Base-by-base conservation (phyloP, 305 asterid genomes). In the Fraxinus greggii region DNA sequence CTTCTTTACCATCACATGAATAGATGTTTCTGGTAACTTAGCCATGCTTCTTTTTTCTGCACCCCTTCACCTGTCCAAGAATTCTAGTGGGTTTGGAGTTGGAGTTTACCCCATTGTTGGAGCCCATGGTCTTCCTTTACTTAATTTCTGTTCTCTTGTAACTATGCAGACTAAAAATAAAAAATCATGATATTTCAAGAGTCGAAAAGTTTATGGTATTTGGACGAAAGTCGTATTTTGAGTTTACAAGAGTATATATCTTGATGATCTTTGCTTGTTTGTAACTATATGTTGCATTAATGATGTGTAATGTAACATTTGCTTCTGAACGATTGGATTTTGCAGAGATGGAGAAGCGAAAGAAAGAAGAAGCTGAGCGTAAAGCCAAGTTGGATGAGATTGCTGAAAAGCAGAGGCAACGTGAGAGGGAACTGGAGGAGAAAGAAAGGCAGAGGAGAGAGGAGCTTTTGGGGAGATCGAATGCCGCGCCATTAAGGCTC, bases 311-410 rank as follows among this genome's bases (percentile, higher is more conserved):
- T n/a, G 19, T 42, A 15, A 48, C 26, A 15, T 26, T 74, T 51
- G 76, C 17, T 38, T 51, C 63, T 78, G 76, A 17, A 31, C 51
- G 26, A n/a, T 24, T 80, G 77, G 45, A 48, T 79, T 78, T 86
- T 80, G 82, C 93, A 93, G 99, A 97, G 90, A 88, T 89, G 80
- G 99, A 97, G 92, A 91, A 90, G 85, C 88, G 89, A 56, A 91
- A 85, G 93, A 92, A 89, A 81, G 98, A 93, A 87, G 98, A 93
- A 78, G 98, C 96, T 26, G 98, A 97, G 78, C 88, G 87, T 8
- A 90, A 89, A 89, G 98, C 98, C 2, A 97, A 91, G 92, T 83
- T 94, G 85, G 98, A 94, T 81, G 98, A 90, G 88, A 91, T 97
- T 19, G 99, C 98, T 35, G 95, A 92, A 83, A 96, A 91, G 87